Base-by-base conservation (phyloP, 306 rosid genomes). In the Hippophae gyantsensis region DNA sequence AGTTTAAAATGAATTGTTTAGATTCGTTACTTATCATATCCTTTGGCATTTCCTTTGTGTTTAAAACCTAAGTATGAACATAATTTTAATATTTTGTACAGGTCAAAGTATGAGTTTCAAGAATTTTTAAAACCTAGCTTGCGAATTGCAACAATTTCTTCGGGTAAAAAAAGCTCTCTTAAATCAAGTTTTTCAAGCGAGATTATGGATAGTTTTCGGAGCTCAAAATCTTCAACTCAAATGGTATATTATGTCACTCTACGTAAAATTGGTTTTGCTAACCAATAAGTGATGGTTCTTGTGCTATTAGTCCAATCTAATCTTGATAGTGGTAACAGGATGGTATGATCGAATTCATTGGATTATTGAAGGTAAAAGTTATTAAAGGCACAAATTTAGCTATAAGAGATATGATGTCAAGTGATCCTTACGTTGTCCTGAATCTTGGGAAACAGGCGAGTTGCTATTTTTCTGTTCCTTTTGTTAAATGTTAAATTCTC, bases 391-490 rank as follows among this genome's bases (percentile, higher is more conserved):
- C 84, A 63, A 57, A 86, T 82, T 84, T 93, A 78, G 99, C 99
- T 42, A 64, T 93, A 68, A 79, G 99, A 63, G 99, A 93, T 70
- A 93, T 93, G 87, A 84, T 79, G 94, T 42, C 99, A 56, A 93
- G 99, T 58, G 99, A 93, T 75, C 99, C 99, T 23, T 93, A 93
- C 70, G 97, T 93, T 60, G 49, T 93, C 78, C 78, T 93, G 75
- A 84, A 50, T 72, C 93, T 93, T 58, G 99, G 97, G 57, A 63
- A 74, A 40, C 97, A 93, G 99, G 99, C 88, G 68, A 61, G 79
- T 72, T 56, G 57, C 60, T 64, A 26, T 18, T 65, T 42, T 63
- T 53, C 55, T 32, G 32, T 42, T 58, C 52, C 54, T 65, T 46
- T 69, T 11, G 13, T 14, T 74, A 54, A 42, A 48, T 48, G 70